These are phyloP conservation scores for Sclerotiophoma versabilis DNA, from an alignment of 2,329 filamentous ascomycete genomes.

Conservation along the genomic window DNA sequence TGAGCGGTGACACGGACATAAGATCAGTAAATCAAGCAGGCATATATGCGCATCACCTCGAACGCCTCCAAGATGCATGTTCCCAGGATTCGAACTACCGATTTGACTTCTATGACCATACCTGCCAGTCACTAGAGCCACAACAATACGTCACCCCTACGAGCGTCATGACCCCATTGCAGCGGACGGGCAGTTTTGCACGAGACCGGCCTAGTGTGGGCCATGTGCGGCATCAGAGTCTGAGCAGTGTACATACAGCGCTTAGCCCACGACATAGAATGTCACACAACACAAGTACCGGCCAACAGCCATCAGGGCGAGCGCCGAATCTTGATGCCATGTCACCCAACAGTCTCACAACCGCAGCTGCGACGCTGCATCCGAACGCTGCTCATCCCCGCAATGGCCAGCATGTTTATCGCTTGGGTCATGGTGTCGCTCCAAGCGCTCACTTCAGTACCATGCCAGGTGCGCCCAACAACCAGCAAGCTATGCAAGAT, in stretches of 20 bases:
- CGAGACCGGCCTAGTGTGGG: background rate
- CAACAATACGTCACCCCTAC: constrained; percentile 27
- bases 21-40: constrained; percentile 31
- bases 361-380: background rate
- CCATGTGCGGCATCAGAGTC: constrained; percentile 23
- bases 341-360: background rate
- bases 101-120: constrained; percentile 45
- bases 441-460: constrained; percentile 1
- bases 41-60: constrained; percentile 36
- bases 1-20: background rate
- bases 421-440: background rate
- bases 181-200: constrained; percentile 15
- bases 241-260: constrained; percentile 23
- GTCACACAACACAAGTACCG: constrained; percentile 5
- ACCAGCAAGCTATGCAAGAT: constrained; percentile 35
- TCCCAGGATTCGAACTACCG: constrained; percentile 28
- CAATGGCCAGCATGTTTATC: constrained; percentile 11
- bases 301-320: constrained; percentile 1
- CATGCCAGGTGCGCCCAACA: background rate
- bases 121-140: constrained; percentile 27
- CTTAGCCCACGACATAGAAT: constrained; percentile 22
- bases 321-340: background rate
- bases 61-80: constrained; percentile 30
- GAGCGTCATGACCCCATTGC: constrained; percentile 25
- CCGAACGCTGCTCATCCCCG: background rate